Base-by-base conservation (phyloP, 2,329 filamentous ascomycete genomes). In the Thelonectria discophora region DNA sequence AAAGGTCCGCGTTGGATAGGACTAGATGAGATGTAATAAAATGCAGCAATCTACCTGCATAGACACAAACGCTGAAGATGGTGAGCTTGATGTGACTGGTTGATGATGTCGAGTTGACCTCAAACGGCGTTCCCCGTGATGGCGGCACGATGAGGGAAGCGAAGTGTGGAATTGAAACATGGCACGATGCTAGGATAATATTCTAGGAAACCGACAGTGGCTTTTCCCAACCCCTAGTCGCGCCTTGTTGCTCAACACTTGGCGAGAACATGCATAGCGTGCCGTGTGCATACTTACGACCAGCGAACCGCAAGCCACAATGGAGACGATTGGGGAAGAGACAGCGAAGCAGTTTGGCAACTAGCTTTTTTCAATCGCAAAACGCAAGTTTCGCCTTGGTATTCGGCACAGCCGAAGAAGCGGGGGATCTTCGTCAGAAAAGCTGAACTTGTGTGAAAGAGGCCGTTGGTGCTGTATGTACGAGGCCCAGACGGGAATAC, bases 231-330 rank as follows among this genome's bases (percentile, higher is more conserved):
- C 21, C 21, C 21, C 6, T 6, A 3, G 3, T 24, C 21, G n/a
- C n/a, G n/a, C 21, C 21, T 24, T 24, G 21, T 30, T 30, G 27
- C 6, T 30, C 27, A 8, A 8, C 27, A 63, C 45, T 46, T 30
- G 50, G 65, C 65, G 57, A 64, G 67, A 71, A 62, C 67, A 71
- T 71, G 58, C 27, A 60, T n/a, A n/a, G n/a, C n/a, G n/a, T n/a
- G n/a, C n/a, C n/a, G n/a, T n/a, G n/a, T n/a, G n/a, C n/a, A n/a
- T n/a, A n/a, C n/a, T n/a, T n/a, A n/a, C n/a, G 47, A 30, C 52
- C 32, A 30, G 27, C 49, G 39, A 52, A n/a, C n/a, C 53, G 58
- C 60, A 67, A 67, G 60, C 58, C 55, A 65, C 57, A 46, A 24
- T 40, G 45, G 46, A 32, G 37, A 59, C 13, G 6, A 4, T 54